Evolutionary conservation across 306 rosid genomes (phyloP), one percentile per base, ranked within the genome.

Genomic region (Cicer pinnatifidum): DNA sequence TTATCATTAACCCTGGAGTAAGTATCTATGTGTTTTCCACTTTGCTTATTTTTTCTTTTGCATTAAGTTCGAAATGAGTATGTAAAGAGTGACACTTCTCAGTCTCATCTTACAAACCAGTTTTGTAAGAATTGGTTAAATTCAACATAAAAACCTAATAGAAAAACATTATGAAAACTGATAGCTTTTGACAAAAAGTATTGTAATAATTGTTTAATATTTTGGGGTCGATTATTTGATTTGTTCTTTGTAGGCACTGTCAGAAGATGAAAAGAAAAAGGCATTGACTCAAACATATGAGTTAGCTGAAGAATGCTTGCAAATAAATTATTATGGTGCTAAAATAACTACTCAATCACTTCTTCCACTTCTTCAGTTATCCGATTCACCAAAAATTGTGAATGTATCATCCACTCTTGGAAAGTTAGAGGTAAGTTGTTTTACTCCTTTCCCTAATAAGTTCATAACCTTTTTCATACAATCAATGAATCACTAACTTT

Each of bases 381-480:
- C 82, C 8, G 73, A 82, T 67, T 78, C 80, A 4, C 82, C 85
- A 7, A 77, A 11, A 61, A 80, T 85, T 76, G 88, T 89, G 13
- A 89, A 89, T 76, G 91, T 89, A 12, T 78, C 95, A 3, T 83
- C 91, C 1, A 0, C 0, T 4, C 0, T 20, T 38, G 88, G 91
- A 6, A 59, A 10, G 50, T 76, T 87, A 28, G 67, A 75, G 90
- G 87, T 88, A 82, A 41, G n/a, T 9, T 3, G 6, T 9, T 57
- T n/a, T 9, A 40, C 11, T 69, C 47, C 28, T 60, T n/a, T 0
- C n/a, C 7, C 35, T 28, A 28, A 28, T 28, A 28, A 28, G 35
- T 28, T 28, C 35, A 28, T 28, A 28, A 28, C 35, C 35, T 28
- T 28, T 28, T 28, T 28, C 35, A 28, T 28, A 28, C 35, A 28